Percentiles rank a stretch among this genome's conserved stretches.
phyloP scores from a whole-genome alignment of 208 protist species.

The Blechomonas ayalai region DNA sequence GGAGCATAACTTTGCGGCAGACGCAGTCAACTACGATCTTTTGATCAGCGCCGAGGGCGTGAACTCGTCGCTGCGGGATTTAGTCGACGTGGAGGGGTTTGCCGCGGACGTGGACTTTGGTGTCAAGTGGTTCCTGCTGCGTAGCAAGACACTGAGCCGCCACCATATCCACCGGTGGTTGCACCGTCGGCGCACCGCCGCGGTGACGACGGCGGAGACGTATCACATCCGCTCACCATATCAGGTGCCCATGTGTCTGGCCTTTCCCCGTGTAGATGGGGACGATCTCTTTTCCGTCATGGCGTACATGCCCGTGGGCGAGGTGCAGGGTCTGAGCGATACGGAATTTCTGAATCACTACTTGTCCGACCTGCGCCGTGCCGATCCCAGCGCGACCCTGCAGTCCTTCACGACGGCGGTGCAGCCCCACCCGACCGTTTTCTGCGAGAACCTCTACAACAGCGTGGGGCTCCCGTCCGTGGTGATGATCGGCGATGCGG shows the following conservation, averaged over 20 bases:
- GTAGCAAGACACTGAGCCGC: slow-evolving; percentile 25
- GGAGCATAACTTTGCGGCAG: slow-evolving; percentile 51
- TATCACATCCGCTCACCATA: slow-evolving; percentile 46
- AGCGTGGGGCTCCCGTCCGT: slow-evolving; percentile 77
- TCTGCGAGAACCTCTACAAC: slow-evolving; percentile 85
- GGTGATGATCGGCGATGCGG: slow-evolving; percentile 77
- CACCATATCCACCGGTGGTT: slow-evolving; percentile 83
- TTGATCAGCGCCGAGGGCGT: slow-evolving; percentile 76
- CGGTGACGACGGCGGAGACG: slow-evolving; percentile 16
- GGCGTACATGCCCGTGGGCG: slow-evolving; percentile 59
- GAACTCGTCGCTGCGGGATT: slow-evolving; percentile 66
- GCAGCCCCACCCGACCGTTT: slow-evolving; percentile 60
- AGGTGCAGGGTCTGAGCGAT: slow-evolving; percentile 40
- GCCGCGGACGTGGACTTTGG: slow-evolving; percentile 63
- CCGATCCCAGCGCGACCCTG: slow-evolving; percentile 12
- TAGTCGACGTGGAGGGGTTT: slow-evolving; percentile 84
- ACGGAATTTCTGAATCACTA: slow-evolving; percentile 28
- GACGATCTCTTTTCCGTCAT: slow-evolving; percentile 74
- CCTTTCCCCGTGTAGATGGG: slow-evolving; percentile 58
- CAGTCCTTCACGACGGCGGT: slow-evolving; percentile 2
- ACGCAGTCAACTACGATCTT: slow-evolving; percentile 79
- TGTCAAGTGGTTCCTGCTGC: slow-evolving; percentile 70
- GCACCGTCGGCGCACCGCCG: slow-evolving; percentile 30
- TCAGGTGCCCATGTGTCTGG: slow-evolving; percentile 55
- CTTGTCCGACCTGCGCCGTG: slow-evolving; percentile 18